Conservation (phyloP, 2,329 filamentous ascomycete genomes). For the Microdochium nivale region DNA sequence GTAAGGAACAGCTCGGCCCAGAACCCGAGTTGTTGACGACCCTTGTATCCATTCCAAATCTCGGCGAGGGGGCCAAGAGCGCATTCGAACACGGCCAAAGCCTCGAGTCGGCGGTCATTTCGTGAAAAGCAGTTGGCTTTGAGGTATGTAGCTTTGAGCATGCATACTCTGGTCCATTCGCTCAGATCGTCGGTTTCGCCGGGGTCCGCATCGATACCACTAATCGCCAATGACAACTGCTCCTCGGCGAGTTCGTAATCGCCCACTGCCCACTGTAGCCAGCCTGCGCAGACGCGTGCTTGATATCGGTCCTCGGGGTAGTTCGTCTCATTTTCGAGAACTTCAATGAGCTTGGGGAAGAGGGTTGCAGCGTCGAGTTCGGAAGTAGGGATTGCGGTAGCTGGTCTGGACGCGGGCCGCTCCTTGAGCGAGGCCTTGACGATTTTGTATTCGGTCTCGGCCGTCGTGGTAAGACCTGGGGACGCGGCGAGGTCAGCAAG, state of each 20-base stretch:
- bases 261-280: conserved; percentile 72
- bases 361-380: conserved; percentile 36
- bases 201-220: neutral
- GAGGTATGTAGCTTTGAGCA: conserved; percentile 70
- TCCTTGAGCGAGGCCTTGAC: conserved; percentile 42
- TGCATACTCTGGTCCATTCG: conserved; percentile 76
- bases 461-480: conserved; percentile 61
- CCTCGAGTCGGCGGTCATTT: conserved; percentile 42
- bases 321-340: conserved; percentile 48
- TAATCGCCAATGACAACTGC: conserved; percentile 10
- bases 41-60: conserved; percentile 39
- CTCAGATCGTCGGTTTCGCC: conserved; percentile 28
- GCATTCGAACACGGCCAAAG: conserved; percentile 57
- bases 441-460: conserved; percentile 60
- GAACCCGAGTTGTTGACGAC: conserved; percentile 58
- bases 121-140: conserved; percentile 56
- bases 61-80: conserved; percentile 54
- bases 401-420: conserved; percentile 24
- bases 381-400: conserved; percentile 30
- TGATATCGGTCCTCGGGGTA: conserved; percentile 59
- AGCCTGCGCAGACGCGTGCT: conserved; percentile 73
- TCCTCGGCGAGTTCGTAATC: conserved; percentile 56
- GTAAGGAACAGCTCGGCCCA: conserved; percentile 76
- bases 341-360: conserved; percentile 42
- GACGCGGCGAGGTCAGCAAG: conserved; percentile 8